Base-by-base conservation (phyloP, 75 land plant species). In the Azolla pinnata region DNA sequence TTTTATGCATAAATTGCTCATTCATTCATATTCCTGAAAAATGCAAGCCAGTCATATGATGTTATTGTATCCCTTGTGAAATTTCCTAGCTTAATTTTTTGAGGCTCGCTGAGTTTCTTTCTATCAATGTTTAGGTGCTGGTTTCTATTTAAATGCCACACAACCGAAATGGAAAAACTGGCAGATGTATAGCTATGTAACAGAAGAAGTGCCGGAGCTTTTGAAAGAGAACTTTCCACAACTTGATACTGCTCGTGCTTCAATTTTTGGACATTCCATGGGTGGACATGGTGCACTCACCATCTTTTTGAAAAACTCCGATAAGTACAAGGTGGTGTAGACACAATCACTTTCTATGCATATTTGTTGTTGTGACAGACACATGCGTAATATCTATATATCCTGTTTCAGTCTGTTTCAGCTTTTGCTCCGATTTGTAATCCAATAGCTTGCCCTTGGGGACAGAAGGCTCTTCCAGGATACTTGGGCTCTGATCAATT, bases 211-310 rank as follows among this genome's bases (percentile, higher is more conserved):
- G 64, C 99, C 96, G 12, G 33, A 67, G 31, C 60, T 95, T 58
- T 63, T 89, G 50, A 63, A 48, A 45, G 75, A 79, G 49, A 71
- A 83, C 48, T 89, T 95, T 63, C 72, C 74, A 19, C 73, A 79
- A 64, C 83, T 95, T 57, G 99, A 95, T 63, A 77, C 90, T 16
- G 57, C 87, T 27, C 45, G 65, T 10, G 87, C 90, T 32, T 93
- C 98, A 4, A 81, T 93, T 10, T 85, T 57, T 71, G 98, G 98
- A 27, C 98, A 93, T 60, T 93, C 98, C 2, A 93, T 93, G 98
- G 98, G 98, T 42, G 98, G 98, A 19, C 98, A 93, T 79, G 98
- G 98, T 31, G 96, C 98, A 18, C 59, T 93, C 42, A 89, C 83
- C 21, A 77, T 93, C 57, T 93, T 75, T 64, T 64, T 93, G 34